Conservation (phyloP, 306 rosid genomes). For the Hippophae tibetana region DNA sequence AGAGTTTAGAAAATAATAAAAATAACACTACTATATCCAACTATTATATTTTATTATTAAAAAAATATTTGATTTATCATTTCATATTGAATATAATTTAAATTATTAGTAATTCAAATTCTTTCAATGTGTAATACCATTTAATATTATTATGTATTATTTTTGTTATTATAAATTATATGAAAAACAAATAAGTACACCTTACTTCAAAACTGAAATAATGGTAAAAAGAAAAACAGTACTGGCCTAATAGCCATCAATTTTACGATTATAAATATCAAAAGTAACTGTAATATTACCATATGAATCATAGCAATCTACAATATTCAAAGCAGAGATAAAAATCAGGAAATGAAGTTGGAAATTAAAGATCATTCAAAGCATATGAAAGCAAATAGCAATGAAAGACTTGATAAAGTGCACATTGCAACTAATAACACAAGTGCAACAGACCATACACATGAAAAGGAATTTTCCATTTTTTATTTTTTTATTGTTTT, state of each 20-base stretch:
- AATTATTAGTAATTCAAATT: no score
- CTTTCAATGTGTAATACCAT: no score
- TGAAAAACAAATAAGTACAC: no score
- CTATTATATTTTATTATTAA: no score
- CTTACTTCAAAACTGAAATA: not conserved
- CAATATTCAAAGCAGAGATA: constrained; percentile 7
- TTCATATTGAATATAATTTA: no score
- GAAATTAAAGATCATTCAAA: constrained; percentile 2
- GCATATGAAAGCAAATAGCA: constrained; percentile 12
- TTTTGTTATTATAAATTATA: no score
- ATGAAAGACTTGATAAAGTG: constrained; percentile 42
- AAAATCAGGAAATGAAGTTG: not conserved
- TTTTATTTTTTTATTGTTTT: not conserved
- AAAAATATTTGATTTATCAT: no score
- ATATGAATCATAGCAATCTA: constrained; percentile 74
- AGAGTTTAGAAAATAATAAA: no score
- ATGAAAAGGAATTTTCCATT: constrained; percentile 29
- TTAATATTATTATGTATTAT: no score
- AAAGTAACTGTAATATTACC: constrained; percentile 64
- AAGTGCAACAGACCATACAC: constrained; percentile 20
- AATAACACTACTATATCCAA: no score
- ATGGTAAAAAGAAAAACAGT: constrained; percentile 7
- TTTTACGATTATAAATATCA: constrained; percentile 40
- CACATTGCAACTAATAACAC: constrained; percentile 28
- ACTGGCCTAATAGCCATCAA: constrained; percentile 67